A percentile compares a stretch with the other conserved stretches of the same genome.
phyloP scores from a whole-genome alignment of 192 early-diverging fungal species.

The Umbelopsis sp. region DNA sequence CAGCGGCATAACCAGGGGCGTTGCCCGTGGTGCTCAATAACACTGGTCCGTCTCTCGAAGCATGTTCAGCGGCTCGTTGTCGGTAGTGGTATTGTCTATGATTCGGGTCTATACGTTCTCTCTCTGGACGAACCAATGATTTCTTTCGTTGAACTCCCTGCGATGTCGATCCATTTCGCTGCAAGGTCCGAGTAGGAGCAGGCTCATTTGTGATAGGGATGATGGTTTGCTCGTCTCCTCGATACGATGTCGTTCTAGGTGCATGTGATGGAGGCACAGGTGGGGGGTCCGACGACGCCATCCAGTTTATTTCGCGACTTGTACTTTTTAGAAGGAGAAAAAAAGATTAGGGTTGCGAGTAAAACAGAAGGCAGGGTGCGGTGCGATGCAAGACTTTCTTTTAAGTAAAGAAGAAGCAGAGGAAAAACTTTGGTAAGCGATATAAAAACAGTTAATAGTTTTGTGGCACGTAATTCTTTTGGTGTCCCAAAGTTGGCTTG shows the following conservation, averaged over 20 bases:
- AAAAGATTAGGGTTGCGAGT: background rate
- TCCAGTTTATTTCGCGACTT: too few species aligned
- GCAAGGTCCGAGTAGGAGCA: background rate
- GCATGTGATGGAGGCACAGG: background rate
- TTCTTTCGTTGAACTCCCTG: constrained; percentile 47
- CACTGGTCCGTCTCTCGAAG: constrained; percentile 13
- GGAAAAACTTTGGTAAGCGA: background rate
- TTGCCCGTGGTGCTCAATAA: constrained; percentile 33
- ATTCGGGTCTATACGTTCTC: constrained; percentile 55
- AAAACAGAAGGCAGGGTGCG: background rate
- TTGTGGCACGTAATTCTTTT: constrained; percentile 23
- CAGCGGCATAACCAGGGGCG: constrained; percentile 20
- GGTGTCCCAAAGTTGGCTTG: constrained; percentile 20
- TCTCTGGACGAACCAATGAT: constrained; percentile 70
- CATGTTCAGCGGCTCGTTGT: constrained; percentile 28
- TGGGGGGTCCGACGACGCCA: too few species aligned
- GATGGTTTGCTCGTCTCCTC: background rate
- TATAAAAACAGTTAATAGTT: background rate
- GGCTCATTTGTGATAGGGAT: background rate
- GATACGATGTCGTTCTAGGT: background rate
- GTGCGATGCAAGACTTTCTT: background rate
- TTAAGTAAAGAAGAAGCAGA: background rate
- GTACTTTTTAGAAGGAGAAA: background rate
- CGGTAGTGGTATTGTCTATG: constrained; percentile 54
- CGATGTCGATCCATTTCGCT: background rate